A percentile compares a stretch with the other conserved stretches of the same genome.
These are phyloP conservation scores for Solanum arcanum DNA, from an alignment of 257 asterid species.

Conservation along the genomic window DNA sequence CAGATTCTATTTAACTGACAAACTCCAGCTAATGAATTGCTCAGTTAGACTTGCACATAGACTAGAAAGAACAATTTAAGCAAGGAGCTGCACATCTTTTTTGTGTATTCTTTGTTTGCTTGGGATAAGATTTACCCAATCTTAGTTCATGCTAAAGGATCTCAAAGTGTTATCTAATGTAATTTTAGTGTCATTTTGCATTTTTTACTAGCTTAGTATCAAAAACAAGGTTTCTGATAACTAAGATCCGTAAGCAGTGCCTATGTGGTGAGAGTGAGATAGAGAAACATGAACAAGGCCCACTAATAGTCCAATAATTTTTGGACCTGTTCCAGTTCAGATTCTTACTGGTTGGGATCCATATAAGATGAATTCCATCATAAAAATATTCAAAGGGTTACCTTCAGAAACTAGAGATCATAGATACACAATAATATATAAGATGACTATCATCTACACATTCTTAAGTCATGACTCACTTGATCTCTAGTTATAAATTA, in stretches of 20 bases:
- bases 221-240: not conserved
- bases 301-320: not conserved
- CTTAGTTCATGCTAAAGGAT: too few relatives aligned
- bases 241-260: not conserved
- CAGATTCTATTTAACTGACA: too few relatives aligned
- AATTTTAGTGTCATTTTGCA: not conserved
- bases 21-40: too few relatives aligned
- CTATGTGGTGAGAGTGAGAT: not conserved
- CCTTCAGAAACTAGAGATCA: not conserved
- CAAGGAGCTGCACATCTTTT: too few relatives aligned
- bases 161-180: not conserved
- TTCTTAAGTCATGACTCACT: too few relatives aligned
- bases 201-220: not conserved
- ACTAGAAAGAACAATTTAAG: too few relatives aligned
- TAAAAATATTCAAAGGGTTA: not conserved
- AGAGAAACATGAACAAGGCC: not conserved
- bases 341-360: not conserved
- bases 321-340: not conserved
- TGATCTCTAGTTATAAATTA: not conserved
- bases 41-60: too few relatives aligned
- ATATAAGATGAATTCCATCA: not conserved
- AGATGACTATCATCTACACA: too few relatives aligned
- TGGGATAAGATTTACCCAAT: too few relatives aligned
- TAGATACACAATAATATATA: too few relatives aligned
- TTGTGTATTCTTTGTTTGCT: too few relatives aligned